Evolutionary conservation across 495 filamentous ascomycete species (phyloP).

Genomic region (Lichenothelia convexa): DNA sequence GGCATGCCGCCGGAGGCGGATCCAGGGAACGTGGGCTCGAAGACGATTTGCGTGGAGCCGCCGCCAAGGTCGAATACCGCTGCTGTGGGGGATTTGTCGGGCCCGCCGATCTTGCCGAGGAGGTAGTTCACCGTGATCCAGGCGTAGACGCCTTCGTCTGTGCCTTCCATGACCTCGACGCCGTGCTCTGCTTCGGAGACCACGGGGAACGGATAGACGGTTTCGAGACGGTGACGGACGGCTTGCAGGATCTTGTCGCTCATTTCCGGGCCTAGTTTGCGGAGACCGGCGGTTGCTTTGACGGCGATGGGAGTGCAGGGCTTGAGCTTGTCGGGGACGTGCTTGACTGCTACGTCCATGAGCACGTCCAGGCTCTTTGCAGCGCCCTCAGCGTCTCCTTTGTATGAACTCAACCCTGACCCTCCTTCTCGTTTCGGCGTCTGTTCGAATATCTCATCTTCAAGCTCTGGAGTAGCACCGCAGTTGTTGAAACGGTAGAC

Average conservation of each 20-base stretch:
- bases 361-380: slow-evolving; percentile 78
- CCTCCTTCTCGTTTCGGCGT: slow-evolving; percentile 60
- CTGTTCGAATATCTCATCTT: slow-evolving; percentile 78
- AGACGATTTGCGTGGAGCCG: slow-evolving; percentile 95
- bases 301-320: slow-evolving; percentile 80
- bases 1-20: slow-evolving; percentile 64
- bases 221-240: slow-evolving; percentile 71
- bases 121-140: slow-evolving; percentile 99
- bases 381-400: slow-evolving; percentile 64
- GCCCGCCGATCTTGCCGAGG: slow-evolving; percentile 87
- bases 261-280: slow-evolving; percentile 64
- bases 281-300: slow-evolving; percentile 87
- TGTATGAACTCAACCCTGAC: slow-evolving; percentile 74
- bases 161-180: slow-evolving; percentile 89
- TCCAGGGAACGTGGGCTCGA: slow-evolving; percentile 79
- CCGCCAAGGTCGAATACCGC: slow-evolving; percentile 93
- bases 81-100: slow-evolving; percentile 74
- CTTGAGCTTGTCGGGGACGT: slow-evolving; percentile 73
- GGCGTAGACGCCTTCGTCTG: slow-evolving; percentile 92
- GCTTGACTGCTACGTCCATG: slow-evolving; percentile 64
- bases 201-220: slow-evolving; percentile 80
- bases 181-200: slow-evolving; percentile 68
- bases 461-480: slow-evolving; percentile 83
- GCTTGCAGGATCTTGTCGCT: slow-evolving; percentile 71
- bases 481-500: slow-evolving; percentile 99